phyloP scores from a whole-genome alignment of 2,329 filamentous ascomycete genomes.

The Fusarium cyanostomum region DNA sequence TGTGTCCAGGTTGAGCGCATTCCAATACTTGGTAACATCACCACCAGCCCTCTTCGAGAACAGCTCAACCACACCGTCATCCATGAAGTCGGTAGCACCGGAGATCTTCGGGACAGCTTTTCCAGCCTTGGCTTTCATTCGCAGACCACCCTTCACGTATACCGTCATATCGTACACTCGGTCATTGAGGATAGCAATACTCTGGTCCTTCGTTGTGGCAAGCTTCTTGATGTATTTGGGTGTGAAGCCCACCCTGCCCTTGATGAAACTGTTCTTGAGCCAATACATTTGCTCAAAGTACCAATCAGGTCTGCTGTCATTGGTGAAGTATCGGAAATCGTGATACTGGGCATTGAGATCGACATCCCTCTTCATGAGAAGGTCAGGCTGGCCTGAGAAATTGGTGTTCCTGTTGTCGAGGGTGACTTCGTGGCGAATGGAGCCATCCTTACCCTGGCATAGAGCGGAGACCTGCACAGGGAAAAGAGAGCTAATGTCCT shows the following conservation, averaged over 20 bases:
- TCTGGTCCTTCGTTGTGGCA: slow-evolving; percentile 67
- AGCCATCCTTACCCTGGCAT: slow-evolving; percentile 78
- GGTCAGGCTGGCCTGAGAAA: slow-evolving; percentile 70
- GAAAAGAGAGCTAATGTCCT: slow-evolving; percentile 89
- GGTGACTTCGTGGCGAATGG: slow-evolving; percentile 75
- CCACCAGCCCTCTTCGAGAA: slow-evolving; percentile 80
- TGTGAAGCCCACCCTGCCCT: slow-evolving; percentile 88
- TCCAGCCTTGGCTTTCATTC: slow-evolving; percentile 65
- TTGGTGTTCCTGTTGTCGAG: slow-evolving; percentile 86
- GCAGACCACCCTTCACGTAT: slow-evolving; percentile 80
- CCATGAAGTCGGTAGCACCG: slow-evolving; percentile 82
- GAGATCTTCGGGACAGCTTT: slow-evolving; percentile 56
- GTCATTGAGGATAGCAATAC: slow-evolving; percentile 80
- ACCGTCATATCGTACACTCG: slow-evolving; percentile 90
- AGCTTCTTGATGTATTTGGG: slow-evolving; percentile 78
- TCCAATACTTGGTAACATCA: slow-evolving; percentile 87
- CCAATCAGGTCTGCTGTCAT: slow-evolving; percentile 89
- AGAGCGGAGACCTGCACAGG: slow-evolving; percentile 93
- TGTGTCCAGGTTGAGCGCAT: slow-evolving; percentile 69
- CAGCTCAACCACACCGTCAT: slow-evolving; percentile 74
- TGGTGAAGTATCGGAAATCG: slow-evolving; percentile 87
- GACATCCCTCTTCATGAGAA: slow-evolving; percentile 63
- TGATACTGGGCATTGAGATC: slow-evolving; percentile 86
- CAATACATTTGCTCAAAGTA: slow-evolving; percentile 87
- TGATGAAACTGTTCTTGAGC: slow-evolving; percentile 81